Evolutionary conservation across 2,329 filamentous ascomycete genomes (phyloP).

Genomic region (Ophiobolus disseminans): DNA sequence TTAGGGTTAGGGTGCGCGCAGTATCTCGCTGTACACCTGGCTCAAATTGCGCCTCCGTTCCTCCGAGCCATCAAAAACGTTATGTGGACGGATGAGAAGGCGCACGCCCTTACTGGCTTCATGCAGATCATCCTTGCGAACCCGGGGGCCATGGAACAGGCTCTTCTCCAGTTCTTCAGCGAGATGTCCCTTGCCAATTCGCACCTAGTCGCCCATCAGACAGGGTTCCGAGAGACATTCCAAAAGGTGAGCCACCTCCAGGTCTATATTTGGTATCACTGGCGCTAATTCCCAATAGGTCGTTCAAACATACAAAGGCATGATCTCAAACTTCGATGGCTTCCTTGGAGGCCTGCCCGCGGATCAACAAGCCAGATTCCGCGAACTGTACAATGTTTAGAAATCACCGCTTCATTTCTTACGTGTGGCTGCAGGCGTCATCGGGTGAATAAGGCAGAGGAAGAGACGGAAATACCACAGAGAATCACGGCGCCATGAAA

Average conservation of each 20-base stretch:
- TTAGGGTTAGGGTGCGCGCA: conserved; percentile 81
- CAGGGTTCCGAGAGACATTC: conserved; percentile 74
- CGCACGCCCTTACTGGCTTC: conserved; percentile 90
- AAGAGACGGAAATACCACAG: conserved; percentile 34
- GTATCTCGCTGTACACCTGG: conserved; percentile 77
- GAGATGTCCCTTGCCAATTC: conserved; percentile 76
- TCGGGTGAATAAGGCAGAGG: conserved; percentile 22
- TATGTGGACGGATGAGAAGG: conserved; percentile 90
- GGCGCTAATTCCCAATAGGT: conserved; percentile 48
- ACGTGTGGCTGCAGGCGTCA: conserved; percentile 32
- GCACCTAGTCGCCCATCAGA: conserved; percentile 64
- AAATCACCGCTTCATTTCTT: conserved; percentile 19
- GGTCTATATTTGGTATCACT: not conserved
- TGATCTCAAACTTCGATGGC: conserved; percentile 62
- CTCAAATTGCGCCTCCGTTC: conserved; percentile 82
- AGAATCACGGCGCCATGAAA: conserved; percentile 6
- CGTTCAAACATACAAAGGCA: conserved; percentile 60
- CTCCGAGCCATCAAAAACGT: conserved; percentile 82
- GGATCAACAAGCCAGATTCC: conserved; percentile 53
- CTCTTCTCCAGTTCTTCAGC: conserved; percentile 80
- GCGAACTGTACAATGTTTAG: conserved; percentile 51
- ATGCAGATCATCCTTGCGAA: conserved; percentile 83
- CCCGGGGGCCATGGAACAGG: conserved; percentile 89
- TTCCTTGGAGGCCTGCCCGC: conserved; percentile 58
- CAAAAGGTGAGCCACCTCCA: conserved; percentile 58